Evolutionary conservation across 441 rosid genomes (phyloP).

Genomic region (Omphalea diandra): DNA sequence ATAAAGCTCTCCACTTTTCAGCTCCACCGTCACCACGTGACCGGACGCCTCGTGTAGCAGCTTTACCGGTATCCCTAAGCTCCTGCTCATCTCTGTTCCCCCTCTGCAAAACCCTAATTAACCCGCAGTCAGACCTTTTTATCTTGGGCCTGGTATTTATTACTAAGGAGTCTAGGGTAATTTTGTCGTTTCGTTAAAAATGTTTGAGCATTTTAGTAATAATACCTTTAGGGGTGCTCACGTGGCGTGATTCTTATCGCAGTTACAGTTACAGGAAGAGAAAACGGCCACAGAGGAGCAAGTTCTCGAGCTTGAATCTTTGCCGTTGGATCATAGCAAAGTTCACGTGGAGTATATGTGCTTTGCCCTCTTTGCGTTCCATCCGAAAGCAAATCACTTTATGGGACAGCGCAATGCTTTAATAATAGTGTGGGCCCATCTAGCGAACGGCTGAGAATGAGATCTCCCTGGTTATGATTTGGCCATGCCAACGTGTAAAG

Average conservation of each 20-base stretch:
- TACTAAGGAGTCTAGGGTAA: background rate
- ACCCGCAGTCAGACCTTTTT: background rate
- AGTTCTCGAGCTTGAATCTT: too few relatives aligned
- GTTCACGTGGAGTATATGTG: constrained; percentile 28
- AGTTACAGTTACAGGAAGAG: background rate
- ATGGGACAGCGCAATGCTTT: background rate
- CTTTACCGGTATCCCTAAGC: constrained; percentile 98
- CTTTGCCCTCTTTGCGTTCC: constrained; percentile 17
- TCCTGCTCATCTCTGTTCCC: constrained; percentile 61
- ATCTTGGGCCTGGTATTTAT: background rate
- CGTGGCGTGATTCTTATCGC: background rate
- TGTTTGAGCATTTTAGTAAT: background rate
- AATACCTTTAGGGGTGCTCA: background rate
- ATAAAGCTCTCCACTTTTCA: constrained; percentile 94
- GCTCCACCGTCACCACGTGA: constrained; percentile 93
- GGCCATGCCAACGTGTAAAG: background rate
- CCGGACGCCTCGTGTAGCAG: constrained; percentile 95
- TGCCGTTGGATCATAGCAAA: too few relatives aligned
- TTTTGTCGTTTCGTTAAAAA: constrained; percentile 5
- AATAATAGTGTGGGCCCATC: constrained; percentile 12
- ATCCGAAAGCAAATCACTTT: constrained; percentile 13
- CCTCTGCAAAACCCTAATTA: constrained; percentile 50
- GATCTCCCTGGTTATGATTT: background rate
- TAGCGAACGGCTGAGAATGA: constrained; percentile 24
- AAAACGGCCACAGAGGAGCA: background rate